These are phyloP conservation scores for Pseudogymnoascus sp. DNA, from an alignment of 2,329 filamentous ascomycete genomes.

Conservation along the genomic window DNA sequence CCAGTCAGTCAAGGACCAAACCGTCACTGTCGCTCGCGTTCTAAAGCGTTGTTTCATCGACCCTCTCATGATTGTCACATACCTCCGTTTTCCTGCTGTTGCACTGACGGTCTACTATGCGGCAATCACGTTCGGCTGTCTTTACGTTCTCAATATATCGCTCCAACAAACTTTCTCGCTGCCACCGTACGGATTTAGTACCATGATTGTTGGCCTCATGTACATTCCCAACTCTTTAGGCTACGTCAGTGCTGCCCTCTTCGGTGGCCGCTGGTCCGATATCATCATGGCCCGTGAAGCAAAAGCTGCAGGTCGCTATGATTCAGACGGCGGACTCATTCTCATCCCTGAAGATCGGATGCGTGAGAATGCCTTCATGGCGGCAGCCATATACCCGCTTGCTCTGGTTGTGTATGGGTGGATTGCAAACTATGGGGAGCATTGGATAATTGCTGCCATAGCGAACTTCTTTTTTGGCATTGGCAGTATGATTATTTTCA, in stretches of 20 bases:
- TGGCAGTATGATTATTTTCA: conserved; percentile 61
- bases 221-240: conserved; percentile 72
- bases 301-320: conserved; percentile 59
- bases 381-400: conserved; percentile 61
- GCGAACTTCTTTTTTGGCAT: conserved; percentile 69
- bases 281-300: conserved; percentile 73
- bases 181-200: conserved; percentile 60
- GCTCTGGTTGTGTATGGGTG: conserved; percentile 73
- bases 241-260: conserved; percentile 60
- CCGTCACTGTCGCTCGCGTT: conserved; percentile 44
- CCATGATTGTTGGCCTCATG: conserved; percentile 63
- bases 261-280: conserved; percentile 74
- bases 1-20: conserved; percentile 52
- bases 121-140: conserved; percentile 63
- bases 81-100: conserved; percentile 68
- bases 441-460: conserved; percentile 56
- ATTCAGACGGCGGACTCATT: conserved; percentile 57
- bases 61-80: conserved; percentile 62
- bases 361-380: conserved; percentile 74
- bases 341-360: conserved; percentile 74
- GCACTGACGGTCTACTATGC: conserved; percentile 67
- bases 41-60: conserved; percentile 61
- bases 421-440: conserved; percentile 55
- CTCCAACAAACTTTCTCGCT: conserved; percentile 62
- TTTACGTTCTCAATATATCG: conserved; percentile 73